These are phyloP conservation scores for Rhodamnia argentea DNA, from an alignment of 345 rosid species.

Conservation along the genomic window DNA sequence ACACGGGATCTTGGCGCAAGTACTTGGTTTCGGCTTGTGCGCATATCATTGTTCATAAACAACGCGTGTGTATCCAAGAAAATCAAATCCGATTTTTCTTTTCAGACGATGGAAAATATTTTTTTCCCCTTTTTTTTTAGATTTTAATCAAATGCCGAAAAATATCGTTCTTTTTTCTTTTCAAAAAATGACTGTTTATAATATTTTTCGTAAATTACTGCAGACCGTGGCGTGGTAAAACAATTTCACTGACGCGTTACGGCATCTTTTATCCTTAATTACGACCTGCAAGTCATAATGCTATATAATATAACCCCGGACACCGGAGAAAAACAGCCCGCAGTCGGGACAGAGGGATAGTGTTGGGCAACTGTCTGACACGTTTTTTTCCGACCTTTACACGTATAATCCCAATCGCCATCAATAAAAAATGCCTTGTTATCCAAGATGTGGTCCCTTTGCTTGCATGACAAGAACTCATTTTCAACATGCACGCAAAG, in stretches of 20 bases:
- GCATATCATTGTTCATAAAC: no score
- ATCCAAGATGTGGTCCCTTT: background rate
- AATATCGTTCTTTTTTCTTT: background rate
- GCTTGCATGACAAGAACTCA: background rate
- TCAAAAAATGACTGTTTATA: no score
- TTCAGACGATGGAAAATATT: background rate
- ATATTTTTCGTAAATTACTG: background rate
- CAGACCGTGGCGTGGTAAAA: background rate
- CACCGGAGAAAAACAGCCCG: background rate
- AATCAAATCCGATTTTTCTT: background rate
- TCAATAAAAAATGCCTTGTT: no score
- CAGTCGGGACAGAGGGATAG: no score
- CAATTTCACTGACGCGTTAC: background rate
- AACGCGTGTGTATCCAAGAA: background rate
- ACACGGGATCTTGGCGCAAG: no score
- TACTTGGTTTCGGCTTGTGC: no score
- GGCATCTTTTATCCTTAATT: background rate
- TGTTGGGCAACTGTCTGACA: no score
- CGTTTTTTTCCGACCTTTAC: no score
- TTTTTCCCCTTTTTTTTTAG: background rate
- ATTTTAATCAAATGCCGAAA: background rate
- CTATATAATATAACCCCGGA: background rate
- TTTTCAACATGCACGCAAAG: background rate
- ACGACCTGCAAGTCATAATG: background rate
- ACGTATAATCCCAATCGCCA: no score